phyloP scores from a whole-genome alignment of 345 rosid genomes.

The Eucalyptus shirleyi region DNA sequence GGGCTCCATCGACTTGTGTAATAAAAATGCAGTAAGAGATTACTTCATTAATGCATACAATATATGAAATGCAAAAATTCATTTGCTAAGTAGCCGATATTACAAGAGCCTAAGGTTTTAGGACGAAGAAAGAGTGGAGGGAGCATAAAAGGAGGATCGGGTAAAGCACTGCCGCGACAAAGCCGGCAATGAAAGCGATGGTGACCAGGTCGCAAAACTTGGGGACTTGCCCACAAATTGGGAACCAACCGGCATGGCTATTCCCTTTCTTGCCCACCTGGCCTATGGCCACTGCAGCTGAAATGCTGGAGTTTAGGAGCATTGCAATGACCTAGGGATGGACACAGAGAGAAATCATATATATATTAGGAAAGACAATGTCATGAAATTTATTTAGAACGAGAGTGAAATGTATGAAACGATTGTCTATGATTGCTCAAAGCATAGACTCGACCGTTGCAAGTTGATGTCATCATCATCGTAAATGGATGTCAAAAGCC shows the following conservation, averaged over 20 bases:
- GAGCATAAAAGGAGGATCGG: conserved; percentile 14
- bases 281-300: conserved; percentile 46
- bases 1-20: background rate
- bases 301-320: conserved; percentile 30
- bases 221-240: conserved; percentile 37
- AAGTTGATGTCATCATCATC: background rate
- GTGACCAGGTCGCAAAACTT: conserved; percentile 30
- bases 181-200: conserved; percentile 22
- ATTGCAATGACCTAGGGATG: conserved; percentile 3
- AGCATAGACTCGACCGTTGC: background rate
- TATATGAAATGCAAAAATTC: background rate
- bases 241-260: conserved; percentile 10
- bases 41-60: background rate
- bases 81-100: background rate
- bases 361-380: background rate
- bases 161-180: conserved; percentile 18
- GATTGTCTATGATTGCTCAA: background rate
- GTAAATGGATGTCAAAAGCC: background rate
- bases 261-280: conserved; percentile 45
- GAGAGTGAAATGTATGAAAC: background rate
- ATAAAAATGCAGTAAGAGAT: background rate
- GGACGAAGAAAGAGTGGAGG: conserved; percentile 14
- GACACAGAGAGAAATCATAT: background rate
- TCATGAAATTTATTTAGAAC: background rate
- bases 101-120: background rate